Conservation (phyloP, 1,139 yeast species). For the Lodderomyces oxycetoniae region DNA sequence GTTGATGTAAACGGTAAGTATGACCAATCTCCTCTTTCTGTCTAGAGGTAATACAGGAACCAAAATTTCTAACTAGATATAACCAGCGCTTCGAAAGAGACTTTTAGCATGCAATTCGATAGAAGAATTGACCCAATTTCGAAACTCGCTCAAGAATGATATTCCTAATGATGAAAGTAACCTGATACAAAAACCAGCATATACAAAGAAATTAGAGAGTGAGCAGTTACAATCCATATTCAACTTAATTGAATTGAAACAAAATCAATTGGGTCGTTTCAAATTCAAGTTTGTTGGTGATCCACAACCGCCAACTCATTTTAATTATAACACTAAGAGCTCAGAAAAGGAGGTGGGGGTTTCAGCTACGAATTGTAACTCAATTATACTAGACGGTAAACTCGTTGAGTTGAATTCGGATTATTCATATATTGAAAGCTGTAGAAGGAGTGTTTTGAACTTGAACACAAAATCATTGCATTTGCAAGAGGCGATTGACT, state of each 20-base stretch:
- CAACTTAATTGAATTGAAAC: conserved; percentile 8
- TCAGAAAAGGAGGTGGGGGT: background rate
- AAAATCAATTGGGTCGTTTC: conserved; percentile 4
- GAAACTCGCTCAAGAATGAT: too few species aligned
- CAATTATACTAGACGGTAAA: background rate
- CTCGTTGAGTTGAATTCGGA: background rate
- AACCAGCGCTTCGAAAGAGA: too few species aligned
- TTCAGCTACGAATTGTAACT: background rate
- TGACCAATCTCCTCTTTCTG: too few species aligned
- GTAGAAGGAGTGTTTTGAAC: background rate
- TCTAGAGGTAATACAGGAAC: too few species aligned
- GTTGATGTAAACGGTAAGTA: too few species aligned
- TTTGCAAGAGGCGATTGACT: conserved; percentile 3
- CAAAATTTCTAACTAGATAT: too few species aligned
- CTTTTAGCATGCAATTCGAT: too few species aligned
- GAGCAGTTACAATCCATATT: conserved; percentile 6
- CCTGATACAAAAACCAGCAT: background rate
- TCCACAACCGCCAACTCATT: conserved; percentile 7
- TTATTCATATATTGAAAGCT: background rate
- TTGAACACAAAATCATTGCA: conserved; percentile 4
- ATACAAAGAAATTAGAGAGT: conserved; percentile 6
- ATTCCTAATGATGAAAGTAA: too few species aligned
- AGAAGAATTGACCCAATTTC: too few species aligned
- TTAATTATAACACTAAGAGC: background rate
- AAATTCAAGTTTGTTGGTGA: conserved; percentile 10